Evolutionary conservation across 176 grass and related monocot species (phyloP), one percentile per base, ranked within the genome.

Genomic region (Phragmites australis): DNA sequence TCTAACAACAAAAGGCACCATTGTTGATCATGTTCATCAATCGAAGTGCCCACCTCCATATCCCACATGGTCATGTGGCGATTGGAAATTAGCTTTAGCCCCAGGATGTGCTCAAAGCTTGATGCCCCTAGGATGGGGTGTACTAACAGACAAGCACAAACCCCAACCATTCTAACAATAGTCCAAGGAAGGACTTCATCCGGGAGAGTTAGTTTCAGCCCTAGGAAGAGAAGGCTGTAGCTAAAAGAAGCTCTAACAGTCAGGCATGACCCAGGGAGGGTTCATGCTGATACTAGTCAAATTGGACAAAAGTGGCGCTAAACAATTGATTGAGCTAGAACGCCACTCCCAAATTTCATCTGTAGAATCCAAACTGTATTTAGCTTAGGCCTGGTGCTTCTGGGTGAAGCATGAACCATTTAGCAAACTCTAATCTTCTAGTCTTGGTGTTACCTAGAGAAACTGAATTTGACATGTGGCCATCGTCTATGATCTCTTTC

Each of bases 41-140:
- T 32, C 75, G 54, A 89, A 86, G 80, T 89, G 83, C 69, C 27
- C 62, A 52, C 74, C 65, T 89, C 83, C 88, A 78, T 49, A 82
- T 66, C 79, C 86, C 86, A 89, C 90, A 76, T 86, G 55, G 31
- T 90, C 69, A 80, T 84, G 85, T 92, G 87, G 87, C 72, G 81
- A 80, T 68, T 82, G 88, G 88, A 91, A 59, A 76, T 75, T 72
- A 78, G 84, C 89, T 97, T 90, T 79, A 77, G 87, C 89, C 89
- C 94, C 81, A 86, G 89, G 94, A 86, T 97, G 89, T 88, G 94
- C 77, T 81, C 70, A 78, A 89, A 91, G 94, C 84, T 81, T 80
- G 73, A 89, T 68, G 46, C 78, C 88, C 93, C 88, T 80, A 78
- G 83, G 90, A 89, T 84, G 87, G 88, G 91, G 91, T 72, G 44